Percentiles rank a stretch among this genome's conserved stretches.
These are phyloP conservation scores for Quercus alba DNA, from an alignment of 306 rosid species.

Conservation along the genomic window DNA sequence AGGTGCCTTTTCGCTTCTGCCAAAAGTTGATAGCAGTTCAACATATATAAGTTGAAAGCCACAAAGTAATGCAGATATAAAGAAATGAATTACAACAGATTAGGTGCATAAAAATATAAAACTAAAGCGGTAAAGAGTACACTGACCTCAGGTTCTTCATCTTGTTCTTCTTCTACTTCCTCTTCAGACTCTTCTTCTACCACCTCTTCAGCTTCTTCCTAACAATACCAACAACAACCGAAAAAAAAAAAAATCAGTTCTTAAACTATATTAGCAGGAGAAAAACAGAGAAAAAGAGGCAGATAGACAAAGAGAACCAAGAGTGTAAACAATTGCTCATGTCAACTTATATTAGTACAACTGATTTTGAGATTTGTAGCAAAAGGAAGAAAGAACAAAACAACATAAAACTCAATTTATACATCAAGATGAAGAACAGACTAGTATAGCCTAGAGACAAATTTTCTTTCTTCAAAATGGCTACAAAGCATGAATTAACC, in stretches of 20 bases:
- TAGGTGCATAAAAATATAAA: constrained; percentile 5
- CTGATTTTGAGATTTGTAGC: background rate
- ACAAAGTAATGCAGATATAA: background rate
- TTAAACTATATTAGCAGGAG: background rate
- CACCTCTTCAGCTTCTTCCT: constrained; percentile 41
- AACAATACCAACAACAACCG: background rate
- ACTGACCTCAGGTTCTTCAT: constrained; percentile 47
- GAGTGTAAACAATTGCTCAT: background rate
- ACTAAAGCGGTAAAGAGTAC: background rate
- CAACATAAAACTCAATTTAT: background rate
- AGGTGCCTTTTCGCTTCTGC: constrained; percentile 65
- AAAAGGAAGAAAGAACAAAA: background rate
- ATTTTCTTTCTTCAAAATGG: background rate
- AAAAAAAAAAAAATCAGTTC: background rate
- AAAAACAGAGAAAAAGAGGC: background rate
- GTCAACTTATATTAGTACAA: background rate
- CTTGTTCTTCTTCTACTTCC: constrained; percentile 37
- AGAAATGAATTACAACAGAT: background rate
- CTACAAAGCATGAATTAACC: background rate
- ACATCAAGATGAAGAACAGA: background rate
- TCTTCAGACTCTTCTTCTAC: constrained; percentile 20
- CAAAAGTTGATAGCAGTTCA: background rate
- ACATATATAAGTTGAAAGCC: background rate
- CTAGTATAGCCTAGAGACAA: background rate
- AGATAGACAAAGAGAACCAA: background rate